Evolutionary conservation across 768 basidiomycete species (phyloP).

Genomic region (Tricholoma bakamatsutake): DNA sequence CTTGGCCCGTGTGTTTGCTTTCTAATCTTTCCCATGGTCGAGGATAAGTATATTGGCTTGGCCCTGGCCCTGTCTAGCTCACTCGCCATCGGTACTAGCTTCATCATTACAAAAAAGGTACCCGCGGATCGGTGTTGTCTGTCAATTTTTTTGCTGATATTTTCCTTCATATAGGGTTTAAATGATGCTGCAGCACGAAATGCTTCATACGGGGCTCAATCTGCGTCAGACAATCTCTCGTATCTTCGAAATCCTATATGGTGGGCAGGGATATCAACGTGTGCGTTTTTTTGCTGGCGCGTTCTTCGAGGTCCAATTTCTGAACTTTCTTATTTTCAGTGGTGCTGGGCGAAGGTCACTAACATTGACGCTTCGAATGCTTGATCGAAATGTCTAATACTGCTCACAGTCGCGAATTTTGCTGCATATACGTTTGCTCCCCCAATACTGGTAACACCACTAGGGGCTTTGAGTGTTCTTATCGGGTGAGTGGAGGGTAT

Average conservation of each 20-base stretch:
- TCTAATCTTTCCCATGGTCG: constrained; percentile 46
- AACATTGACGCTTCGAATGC: background rate
- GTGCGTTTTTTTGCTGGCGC: constrained; percentile 45
- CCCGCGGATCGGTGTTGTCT: background rate
- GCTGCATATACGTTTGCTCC: constrained; percentile 98
- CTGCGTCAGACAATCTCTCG: constrained; percentile 75
- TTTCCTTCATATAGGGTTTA: constrained; percentile 58
- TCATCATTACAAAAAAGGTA: constrained; percentile 99
- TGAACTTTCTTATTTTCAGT: constrained; percentile 42
- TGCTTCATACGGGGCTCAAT: constrained; percentile 38
- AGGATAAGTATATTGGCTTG: constrained; percentile 96
- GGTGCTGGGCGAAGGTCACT: constrained; percentile 83
- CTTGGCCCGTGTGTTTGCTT: constrained; percentile 14
- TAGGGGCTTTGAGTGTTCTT: constrained; percentile 95
- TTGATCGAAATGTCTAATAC: constrained; percentile 3
- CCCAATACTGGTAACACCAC: constrained; percentile 94
- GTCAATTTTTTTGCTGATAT: background rate
- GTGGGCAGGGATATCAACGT: constrained; percentile 93
- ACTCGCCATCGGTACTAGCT: constrained; percentile 88
- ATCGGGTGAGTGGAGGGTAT: constrained; percentile 67
- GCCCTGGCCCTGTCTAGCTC: constrained; percentile 82
- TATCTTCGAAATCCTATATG: constrained; percentile 92
- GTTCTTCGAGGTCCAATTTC: background rate
- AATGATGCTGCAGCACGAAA: constrained; percentile 72
- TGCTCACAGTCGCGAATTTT: constrained; percentile 69